A percentile compares a stretch with the other conserved stretches of the same genome.
These are phyloP conservation scores for Gynostemma pentaphyllum DNA, from an alignment of 306 rosid species.

Conservation along the genomic window DNA sequence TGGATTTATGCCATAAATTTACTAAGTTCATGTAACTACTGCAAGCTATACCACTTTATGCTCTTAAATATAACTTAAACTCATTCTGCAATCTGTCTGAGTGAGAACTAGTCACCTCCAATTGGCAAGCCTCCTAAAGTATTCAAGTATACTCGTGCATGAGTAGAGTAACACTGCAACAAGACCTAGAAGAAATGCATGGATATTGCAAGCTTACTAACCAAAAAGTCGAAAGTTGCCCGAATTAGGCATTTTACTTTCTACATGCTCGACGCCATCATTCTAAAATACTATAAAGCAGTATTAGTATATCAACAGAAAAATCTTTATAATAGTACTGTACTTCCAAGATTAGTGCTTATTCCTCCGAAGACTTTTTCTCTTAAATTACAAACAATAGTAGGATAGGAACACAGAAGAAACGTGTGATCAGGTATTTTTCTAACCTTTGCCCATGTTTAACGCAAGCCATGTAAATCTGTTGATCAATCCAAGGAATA, in stretches of 20 bases:
- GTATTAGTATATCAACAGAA: background rate
- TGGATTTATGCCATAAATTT: background rate
- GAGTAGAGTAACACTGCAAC: too few species aligned
- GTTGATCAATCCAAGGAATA: constrained; percentile 17
- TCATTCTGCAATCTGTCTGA: too few species aligned
- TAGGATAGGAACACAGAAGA: constrained; percentile 1
- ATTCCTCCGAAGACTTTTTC: background rate
- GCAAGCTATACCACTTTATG: background rate
- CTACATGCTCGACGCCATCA: too few species aligned
- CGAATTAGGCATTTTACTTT: too few species aligned
- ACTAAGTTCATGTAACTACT: background rate
- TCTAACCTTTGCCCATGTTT: constrained; percentile 66
- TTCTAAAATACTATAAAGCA: background rate
- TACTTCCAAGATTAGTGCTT: background rate
- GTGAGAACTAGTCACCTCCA: too few species aligned
- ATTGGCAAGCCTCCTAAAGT: too few species aligned
- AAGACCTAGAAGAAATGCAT: too few species aligned
- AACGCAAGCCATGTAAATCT: constrained; percentile 95
- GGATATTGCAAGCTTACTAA: too few species aligned
- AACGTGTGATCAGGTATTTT: constrained; percentile 9
- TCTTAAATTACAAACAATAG: background rate
- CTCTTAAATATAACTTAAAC: too few species aligned
- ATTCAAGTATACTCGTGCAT: too few species aligned
- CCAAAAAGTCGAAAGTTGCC: too few species aligned
- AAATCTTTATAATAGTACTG: background rate